phyloP scores from a whole-genome alignment of 495 filamentous ascomycete species.

The Articulospora tetracladia region DNA sequence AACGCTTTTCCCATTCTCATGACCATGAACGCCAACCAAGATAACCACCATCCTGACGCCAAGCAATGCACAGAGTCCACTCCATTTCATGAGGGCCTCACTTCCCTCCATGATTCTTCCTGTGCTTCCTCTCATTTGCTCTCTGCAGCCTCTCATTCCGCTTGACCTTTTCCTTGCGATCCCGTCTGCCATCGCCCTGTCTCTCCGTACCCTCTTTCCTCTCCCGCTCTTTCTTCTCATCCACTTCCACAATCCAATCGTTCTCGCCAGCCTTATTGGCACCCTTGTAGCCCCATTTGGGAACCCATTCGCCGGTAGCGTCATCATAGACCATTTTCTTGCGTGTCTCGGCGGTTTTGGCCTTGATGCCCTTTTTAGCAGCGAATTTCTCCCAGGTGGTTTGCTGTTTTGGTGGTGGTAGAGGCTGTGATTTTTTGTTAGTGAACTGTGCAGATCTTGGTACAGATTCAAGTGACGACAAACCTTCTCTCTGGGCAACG shows the following conservation, averaged over 20 bases:
- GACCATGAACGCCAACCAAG: not conserved
- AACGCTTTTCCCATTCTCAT: not conserved
- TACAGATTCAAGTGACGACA: not conserved
- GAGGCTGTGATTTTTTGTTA: slow-evolving; percentile 35
- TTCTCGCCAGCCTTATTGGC: slow-evolving; percentile 75
- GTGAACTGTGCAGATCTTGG: not conserved
- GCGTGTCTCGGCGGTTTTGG: slow-evolving; percentile 61
- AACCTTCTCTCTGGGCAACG: slow-evolving; percentile 78
- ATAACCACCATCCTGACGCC: not conserved
- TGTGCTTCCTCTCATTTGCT: slow-evolving; percentile 57
- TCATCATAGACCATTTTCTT: slow-evolving; percentile 81
- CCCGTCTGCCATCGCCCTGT: slow-evolving; percentile 56
- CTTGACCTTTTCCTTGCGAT: slow-evolving; percentile 60
- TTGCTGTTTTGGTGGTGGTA: slow-evolving; percentile 71
- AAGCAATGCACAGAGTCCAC: not conserved
- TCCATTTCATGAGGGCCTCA: not conserved
- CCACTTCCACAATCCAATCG: slow-evolving; percentile 88
- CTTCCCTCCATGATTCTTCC: slow-evolving; percentile 29
- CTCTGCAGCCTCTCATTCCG: slow-evolving; percentile 68
- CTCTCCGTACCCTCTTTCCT: slow-evolving; percentile 55
- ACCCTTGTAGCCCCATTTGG: slow-evolving; percentile 93
- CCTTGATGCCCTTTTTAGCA: slow-evolving; percentile 88
- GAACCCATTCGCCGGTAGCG: slow-evolving; percentile 79
- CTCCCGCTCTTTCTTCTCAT: slow-evolving; percentile 67
- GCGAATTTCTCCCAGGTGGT: slow-evolving; percentile 97